phyloP scores from a whole-genome alignment of 2,329 filamentous ascomycete genomes.

The Tolypocladium cylindrosporum region DNA sequence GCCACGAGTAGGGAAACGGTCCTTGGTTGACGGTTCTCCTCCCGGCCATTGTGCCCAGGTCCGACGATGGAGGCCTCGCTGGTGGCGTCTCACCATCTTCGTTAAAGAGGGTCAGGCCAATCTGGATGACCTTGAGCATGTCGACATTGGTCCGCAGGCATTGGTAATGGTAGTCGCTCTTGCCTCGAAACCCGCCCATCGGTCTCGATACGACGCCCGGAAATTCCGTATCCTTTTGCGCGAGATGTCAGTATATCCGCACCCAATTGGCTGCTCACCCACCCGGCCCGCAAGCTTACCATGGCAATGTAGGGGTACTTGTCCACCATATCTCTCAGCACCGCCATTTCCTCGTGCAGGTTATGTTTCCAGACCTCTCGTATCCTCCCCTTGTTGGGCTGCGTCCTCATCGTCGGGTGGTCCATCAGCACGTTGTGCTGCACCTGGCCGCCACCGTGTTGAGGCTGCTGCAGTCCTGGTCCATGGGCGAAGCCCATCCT shows the following conservation, averaged over 20 bases:
- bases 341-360: slow-evolving; percentile 79
- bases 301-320: slow-evolving; percentile 95
- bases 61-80: slow-evolving; percentile 45
- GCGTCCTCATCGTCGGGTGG: slow-evolving; percentile 28
- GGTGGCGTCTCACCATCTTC: slow-evolving; percentile 81
- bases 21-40: slow-evolving; percentile 30
- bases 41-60: slow-evolving; percentile 25
- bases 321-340: slow-evolving; percentile 72
- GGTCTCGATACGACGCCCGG: slow-evolving; percentile 94
- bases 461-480: slow-evolving; percentile 43
- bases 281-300: slow-evolving; percentile 45
- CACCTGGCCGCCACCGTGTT: slow-evolving; percentile 33
- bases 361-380: slow-evolving; percentile 95
- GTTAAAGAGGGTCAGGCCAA: slow-evolving; percentile 89
- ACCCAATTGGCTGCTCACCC: neutral
- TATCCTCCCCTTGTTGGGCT: slow-evolving; percentile 72
- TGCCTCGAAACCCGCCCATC: slow-evolving; percentile 88
- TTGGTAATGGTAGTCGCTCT: slow-evolving; percentile 98
- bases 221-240: slow-evolving; percentile 81
- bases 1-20: slow-evolving; percentile 82
- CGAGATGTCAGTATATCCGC: neutral
- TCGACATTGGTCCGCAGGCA: slow-evolving; percentile 95
- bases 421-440: slow-evolving; percentile 31
- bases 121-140: slow-evolving; percentile 92
- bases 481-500: slow-evolving; percentile 75